phyloP scores from a whole-genome alignment of 306 rosid genomes.

The Malus orientalis region DNA sequence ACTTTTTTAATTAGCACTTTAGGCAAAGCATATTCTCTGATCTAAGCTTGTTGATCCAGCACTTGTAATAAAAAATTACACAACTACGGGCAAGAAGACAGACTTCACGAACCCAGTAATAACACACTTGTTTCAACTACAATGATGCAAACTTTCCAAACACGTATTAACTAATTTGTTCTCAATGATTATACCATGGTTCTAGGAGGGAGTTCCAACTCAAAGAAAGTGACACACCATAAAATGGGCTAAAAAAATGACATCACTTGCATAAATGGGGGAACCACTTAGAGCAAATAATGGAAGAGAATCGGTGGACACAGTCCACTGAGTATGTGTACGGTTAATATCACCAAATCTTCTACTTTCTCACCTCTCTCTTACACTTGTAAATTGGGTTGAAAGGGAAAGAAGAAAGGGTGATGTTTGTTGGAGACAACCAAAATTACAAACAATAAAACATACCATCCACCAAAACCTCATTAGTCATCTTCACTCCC shows the following conservation, averaged over 20 bases:
- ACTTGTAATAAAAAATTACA: conserved; percentile 1
- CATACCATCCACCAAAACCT: conserved; percentile 1
- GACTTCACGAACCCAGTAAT: not conserved
- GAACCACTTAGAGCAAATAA: conserved; percentile 27
- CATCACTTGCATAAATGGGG: conserved; percentile 22
- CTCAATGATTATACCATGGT: not conserved
- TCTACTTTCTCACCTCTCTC: conserved; percentile 12
- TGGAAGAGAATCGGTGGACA: conserved; percentile 23
- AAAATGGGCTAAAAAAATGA: conserved; percentile 14
- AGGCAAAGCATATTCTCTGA: not conserved
- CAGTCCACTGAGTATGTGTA: conserved; percentile 17
- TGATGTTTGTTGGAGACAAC: not conserved
- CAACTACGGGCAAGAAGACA: not conserved
- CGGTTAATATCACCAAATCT: conserved; percentile 5
- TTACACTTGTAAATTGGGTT: conserved; percentile 19
- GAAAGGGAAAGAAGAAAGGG: not conserved
- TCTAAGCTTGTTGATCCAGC: conserved; percentile 12
- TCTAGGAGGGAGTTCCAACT: not conserved
- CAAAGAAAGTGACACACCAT: conserved; percentile 15
- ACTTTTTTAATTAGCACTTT: not conserved
- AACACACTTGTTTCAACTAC: not conserved
- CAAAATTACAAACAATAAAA: conserved; percentile 9
- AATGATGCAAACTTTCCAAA: not conserved
- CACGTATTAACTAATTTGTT: not conserved
- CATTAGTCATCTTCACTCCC: conserved; percentile 14